A percentile compares a stretch with the other conserved stretches of the same genome.
These are phyloP conservation scores for Calonectria leucothoes DNA, from an alignment of 2,329 filamentous ascomycete species.

Conservation along the genomic window DNA sequence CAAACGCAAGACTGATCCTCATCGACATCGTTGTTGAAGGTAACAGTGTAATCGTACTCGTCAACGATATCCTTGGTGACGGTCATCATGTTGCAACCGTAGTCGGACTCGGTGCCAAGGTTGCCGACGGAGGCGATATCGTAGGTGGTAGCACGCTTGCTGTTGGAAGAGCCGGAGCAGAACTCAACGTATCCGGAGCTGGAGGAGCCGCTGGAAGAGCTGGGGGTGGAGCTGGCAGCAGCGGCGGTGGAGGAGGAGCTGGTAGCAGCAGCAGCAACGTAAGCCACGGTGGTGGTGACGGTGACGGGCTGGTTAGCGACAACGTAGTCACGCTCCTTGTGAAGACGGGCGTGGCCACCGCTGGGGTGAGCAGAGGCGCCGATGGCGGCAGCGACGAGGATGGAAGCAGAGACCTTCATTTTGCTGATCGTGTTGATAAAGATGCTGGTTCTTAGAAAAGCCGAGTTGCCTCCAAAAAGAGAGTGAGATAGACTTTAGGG, in stretches of 20 bases:
- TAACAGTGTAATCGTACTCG: slow-evolving; percentile 58
- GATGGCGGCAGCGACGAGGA: slow-evolving; percentile 52
- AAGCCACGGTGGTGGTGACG: slow-evolving; percentile 31
- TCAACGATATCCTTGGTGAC: slow-evolving; percentile 49
- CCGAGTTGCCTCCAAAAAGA: slow-evolving; percentile 39
- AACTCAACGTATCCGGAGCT: slow-evolving; percentile 40
- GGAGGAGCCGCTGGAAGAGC: slow-evolving; percentile 15
- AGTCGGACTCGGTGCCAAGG: slow-evolving; percentile 51
- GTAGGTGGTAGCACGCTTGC: slow-evolving; percentile 59
- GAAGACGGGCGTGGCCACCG: slow-evolving; percentile 48
- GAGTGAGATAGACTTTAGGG: slow-evolving; percentile 29
- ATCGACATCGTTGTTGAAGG: slow-evolving; percentile 53
- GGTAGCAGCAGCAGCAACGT: slow-evolving; percentile 25
- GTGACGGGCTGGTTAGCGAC: slow-evolving; percentile 47
- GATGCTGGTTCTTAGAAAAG: slow-evolving; percentile 34
- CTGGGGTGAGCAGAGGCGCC: slow-evolving; percentile 56
- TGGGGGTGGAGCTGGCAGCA: slow-evolving; percentile 7
- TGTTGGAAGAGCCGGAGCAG: slow-evolving; percentile 51
- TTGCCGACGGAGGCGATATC: slow-evolving; percentile 63
- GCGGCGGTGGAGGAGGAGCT: slow-evolving; percentile 5
- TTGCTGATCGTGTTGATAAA: slow-evolving; percentile 31
- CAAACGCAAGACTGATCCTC: slow-evolving; percentile 53
- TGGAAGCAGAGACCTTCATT: slow-evolving; percentile 56
- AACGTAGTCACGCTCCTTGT: slow-evolving; percentile 48
- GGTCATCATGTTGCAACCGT: slow-evolving; percentile 65